Base-by-base conservation (phyloP, 2,329 filamentous ascomycete species). In the Fusarium multiceps region DNA sequence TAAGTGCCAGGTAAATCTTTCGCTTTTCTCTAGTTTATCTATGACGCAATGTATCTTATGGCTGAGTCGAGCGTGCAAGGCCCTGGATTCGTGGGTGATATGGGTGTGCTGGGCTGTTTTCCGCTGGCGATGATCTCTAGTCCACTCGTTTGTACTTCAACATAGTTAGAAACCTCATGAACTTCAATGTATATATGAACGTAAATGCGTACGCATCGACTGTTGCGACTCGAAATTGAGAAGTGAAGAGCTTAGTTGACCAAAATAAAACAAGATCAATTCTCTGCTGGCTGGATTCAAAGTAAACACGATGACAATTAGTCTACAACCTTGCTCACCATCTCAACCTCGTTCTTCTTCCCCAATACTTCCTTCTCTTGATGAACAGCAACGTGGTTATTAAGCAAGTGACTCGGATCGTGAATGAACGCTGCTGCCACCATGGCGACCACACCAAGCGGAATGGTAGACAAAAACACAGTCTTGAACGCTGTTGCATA, bases 301-400 rank as follows among this genome's bases (percentile, higher is more conserved):
- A 30, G 12, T 30, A 30, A 30, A 34, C 5, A 18, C 8, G 1
- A 34, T 34, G 18, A 37, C 16, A 37, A 50, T 14, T 54, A 62
- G 20, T 62, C 40, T 18, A 62, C 21, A 6, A 23, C 41, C 23
- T 62, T 62, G 11, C 20, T 20, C 10, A 30, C 37, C 59, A 54
- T 62, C 16, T 62, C 56, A 1, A 43, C 21, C 13, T 62, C 56
- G 14, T 62, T 54, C 57, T 54, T 62, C 40, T 45, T 62, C 40
- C 46, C 57, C 0, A 62, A 9, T 4, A 62, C 25, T 9, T 63
- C 58, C 59, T 63, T 63, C 16, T 63, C 59, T 4, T 63, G 58
- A 7, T 63, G 47, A 7, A 63, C 58, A 11, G 59, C 59, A 23
- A 63, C 58, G n/a, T 63, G 47, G 34, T 63, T 63, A 9, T 62